Base-by-base conservation (phyloP, 2,329 filamentous ascomycete genomes). In the Tolypocladium guangdongense region DNA sequence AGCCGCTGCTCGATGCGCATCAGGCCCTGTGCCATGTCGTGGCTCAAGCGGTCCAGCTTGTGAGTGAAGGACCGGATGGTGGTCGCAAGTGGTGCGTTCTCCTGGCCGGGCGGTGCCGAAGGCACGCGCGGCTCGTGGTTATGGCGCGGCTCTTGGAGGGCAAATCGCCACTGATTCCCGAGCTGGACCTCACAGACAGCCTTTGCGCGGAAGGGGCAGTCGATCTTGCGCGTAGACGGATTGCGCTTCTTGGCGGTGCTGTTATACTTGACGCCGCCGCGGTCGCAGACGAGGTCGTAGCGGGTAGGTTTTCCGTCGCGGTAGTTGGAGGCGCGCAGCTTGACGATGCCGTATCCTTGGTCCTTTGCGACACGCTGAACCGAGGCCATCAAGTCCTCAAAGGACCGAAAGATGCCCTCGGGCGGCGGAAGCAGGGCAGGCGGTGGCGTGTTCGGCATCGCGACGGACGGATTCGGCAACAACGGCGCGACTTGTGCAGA, bases 201-300 rank as follows among this genome's bases (percentile, higher is more conserved):
- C 68, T 83, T 83, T 53, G 80, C 80, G 51, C 79, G 77, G 70
- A 81, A 83, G 12, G 80, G 80, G 54, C 80, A 83, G 64, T 83
- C 80, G 53, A 83, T 78, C 67, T 83, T 83, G 63, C 80, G 78
- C 45, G 80, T 83, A 52, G 78, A 82, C 1, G 80, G 80, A 59
- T 81, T 83, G 54, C 80, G 77, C 70, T 83, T 83, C 73, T 83
- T 83, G 8, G 80, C 80, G 1, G 80, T 83, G 66, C 80, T 83
- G 69, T 73, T 81, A 68, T 83, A 83, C 67, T 83, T 83, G 63
- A 83, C 80, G 56, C 80, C 80, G 52, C 80, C 80, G 41, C 80
- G 78, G 58, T 83, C 80, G 66, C 80, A 83, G 36, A 83, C 80
- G 12, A 83, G 71, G 57, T 83, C 80, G 66, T 82, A 83, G 18